Base-by-base conservation (phyloP, 257 asterid genomes). In the Salvia hispanica region DNA sequence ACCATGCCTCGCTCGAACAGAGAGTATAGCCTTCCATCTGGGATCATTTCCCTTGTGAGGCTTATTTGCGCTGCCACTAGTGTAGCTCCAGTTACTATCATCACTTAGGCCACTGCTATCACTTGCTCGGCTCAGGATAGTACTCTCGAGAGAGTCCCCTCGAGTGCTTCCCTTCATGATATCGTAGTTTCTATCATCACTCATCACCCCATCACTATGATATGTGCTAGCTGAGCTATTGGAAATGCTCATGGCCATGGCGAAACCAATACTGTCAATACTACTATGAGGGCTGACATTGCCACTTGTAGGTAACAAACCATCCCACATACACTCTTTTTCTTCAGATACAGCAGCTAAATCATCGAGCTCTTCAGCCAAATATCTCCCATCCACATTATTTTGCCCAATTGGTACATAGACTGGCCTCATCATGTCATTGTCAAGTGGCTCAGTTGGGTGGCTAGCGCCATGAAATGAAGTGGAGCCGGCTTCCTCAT, bases 391-490 rank as follows among this genome's bases (percentile, higher is more conserved):
- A 37, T 73, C 88, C 33, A 71, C 69, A 13, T 80, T 78, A 34
- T 64, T 82, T 75, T 81, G 82, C 33, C 81, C 80, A 73, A 89
- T 81, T 0, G 92, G 85, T n/a, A 87, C 79, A 66, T 69, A 83
- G 13, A 89, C 83, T 7, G 90, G 95, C 66, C 76, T 83, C 95
- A 87, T 84, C 13, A 82, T 76, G 77, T 86, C 90, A 1, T 67
- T 53, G 56, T 88, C 97, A 36, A 83, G 74, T 2, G 96, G 97
- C 69, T 88, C 96, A 4, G 86, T 84, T 15, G 97, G 97, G 58
- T 88, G 97, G 64, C 90, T 88, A 64, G 72, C 97, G 59, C 96
- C 97, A 69, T 83, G 90, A 69, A 90, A 90, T 4, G 95, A 84
- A 64, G 86, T 80, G 37, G 91, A 79, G 54, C 88, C 87, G 58